phyloP scores from a whole-genome alignment of 1,139 yeast genomes.

The Sugiyamaella japonica region DNA sequence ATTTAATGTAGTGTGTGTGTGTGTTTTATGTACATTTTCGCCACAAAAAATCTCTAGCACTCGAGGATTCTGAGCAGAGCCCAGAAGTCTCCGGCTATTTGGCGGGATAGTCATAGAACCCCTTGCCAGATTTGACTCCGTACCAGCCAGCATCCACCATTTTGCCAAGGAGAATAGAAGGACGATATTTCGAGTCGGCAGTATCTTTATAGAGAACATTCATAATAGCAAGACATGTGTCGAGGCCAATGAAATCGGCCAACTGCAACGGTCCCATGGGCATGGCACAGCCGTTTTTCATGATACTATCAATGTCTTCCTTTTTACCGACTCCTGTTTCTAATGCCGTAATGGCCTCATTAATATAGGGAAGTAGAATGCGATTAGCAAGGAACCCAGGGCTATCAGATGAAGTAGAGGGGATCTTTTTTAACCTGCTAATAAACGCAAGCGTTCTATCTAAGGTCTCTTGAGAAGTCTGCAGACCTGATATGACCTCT shows the following conservation, averaged over 20 bases:
- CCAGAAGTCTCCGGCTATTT: constrained; percentile 8
- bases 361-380: constrained; percentile 46
- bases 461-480: constrained; percentile 43
- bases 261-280: constrained; percentile 50
- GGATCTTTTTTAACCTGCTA: constrained; percentile 41
- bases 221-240: constrained; percentile 47
- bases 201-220: constrained; percentile 45
- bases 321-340: constrained; percentile 46
- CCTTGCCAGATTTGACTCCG: constrained; percentile 46
- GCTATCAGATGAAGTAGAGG: constrained; percentile 43
- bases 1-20: constrained; percentile 1
- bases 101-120: constrained; percentile 43
- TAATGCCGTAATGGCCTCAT: constrained; percentile 46
- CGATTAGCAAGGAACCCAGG: constrained; percentile 50
- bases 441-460: constrained; percentile 39
- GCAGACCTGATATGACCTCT: constrained; percentile 47
- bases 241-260: constrained; percentile 49
- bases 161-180: constrained; percentile 42
- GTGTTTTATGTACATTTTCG: constrained; percentile 1
- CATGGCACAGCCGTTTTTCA: constrained; percentile 50
- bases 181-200: constrained; percentile 47
- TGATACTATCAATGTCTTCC: constrained; percentile 47
- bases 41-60: neutral
- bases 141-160: constrained; percentile 48
- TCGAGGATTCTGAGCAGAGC: neutral